Conservation (phyloP, 2,329 filamentous ascomycete genomes). For the Talaromyces sp. region DNA sequence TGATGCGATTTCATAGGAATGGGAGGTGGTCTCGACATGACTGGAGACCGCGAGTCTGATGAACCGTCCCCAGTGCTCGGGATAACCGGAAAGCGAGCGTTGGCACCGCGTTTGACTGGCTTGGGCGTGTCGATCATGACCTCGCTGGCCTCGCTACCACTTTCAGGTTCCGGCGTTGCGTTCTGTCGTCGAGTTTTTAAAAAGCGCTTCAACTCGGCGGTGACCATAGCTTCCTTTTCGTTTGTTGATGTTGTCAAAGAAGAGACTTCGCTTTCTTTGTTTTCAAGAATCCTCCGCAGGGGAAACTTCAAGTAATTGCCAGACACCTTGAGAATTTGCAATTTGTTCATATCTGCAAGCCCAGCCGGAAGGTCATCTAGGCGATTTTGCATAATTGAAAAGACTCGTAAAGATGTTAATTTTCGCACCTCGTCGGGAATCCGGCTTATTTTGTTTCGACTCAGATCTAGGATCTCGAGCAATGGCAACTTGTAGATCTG, state of each 20-base stretch:
- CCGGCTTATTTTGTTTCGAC: constrained; percentile 73
- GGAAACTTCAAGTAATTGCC: constrained; percentile 82
- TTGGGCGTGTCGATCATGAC: constrained; percentile 71
- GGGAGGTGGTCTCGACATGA: constrained; percentile 61
- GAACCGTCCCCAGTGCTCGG: constrained; percentile 51
- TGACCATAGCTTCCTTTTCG: constrained; percentile 55
- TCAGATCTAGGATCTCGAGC: constrained; percentile 88
- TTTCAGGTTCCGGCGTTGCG: constrained; percentile 38
- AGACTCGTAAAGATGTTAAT: constrained; percentile 78
- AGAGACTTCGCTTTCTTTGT: constrained; percentile 61
- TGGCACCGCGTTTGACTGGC: constrained; percentile 52
- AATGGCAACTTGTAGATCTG: constrained; percentile 81
- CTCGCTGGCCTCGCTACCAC: constrained; percentile 52
- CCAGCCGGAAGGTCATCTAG: constrained; percentile 79
- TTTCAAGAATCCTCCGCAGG: constrained; percentile 61
- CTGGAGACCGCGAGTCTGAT: constrained; percentile 65
- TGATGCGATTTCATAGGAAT: constrained; percentile 79
- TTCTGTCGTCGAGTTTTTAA: constrained; percentile 43
- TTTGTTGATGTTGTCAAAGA: constrained; percentile 49
- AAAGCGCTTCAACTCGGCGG: constrained; percentile 55
- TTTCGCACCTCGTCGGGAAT: constrained; percentile 75
- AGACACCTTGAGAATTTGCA: constrained; percentile 84
- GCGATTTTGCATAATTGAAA: constrained; percentile 80
- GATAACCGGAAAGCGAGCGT: constrained; percentile 55
- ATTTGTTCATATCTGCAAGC: constrained; percentile 79